These are phyloP conservation scores for Candida fluviatilis DNA, from an alignment of 805 yeast species.

Conservation along the genomic window DNA sequence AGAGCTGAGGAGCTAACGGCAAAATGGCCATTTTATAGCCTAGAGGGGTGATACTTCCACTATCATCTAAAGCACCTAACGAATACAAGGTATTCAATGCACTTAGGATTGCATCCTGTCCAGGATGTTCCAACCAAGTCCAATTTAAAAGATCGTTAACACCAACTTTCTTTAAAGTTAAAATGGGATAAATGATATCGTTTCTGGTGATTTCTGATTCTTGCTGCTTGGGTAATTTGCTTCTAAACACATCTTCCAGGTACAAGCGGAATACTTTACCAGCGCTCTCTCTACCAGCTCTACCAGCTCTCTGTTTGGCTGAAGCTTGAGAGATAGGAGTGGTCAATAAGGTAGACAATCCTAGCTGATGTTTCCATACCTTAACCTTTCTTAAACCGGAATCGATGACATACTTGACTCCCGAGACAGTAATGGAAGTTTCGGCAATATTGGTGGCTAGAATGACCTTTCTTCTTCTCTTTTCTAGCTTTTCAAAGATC, in stretches of 20 bases:
- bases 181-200: constrained; percentile 78
- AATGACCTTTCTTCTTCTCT: constrained; percentile 77
- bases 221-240: constrained; percentile 64
- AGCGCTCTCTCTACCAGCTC: constrained; percentile 95
- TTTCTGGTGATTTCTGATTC: constrained; percentile 91
- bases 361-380: constrained; percentile 91
- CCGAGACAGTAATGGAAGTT: constrained; percentile 94
- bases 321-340: constrained; percentile 92
- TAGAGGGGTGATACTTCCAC: constrained; percentile 69
- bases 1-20: constrained; percentile 89
- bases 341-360: constrained; percentile 86
- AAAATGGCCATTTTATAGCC: constrained; percentile 86
- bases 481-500: constrained; percentile 65
- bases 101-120: constrained; percentile 65
- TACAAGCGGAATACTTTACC: constrained; percentile 88
- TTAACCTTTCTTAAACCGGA: constrained; percentile 90
- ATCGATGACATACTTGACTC: constrained; percentile 89
- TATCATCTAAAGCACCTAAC: constrained; percentile 71
- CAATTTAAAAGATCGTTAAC: constrained; percentile 81
- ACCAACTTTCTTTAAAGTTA: constrained; percentile 79
- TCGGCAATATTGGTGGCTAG: constrained; percentile 96
- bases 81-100: constrained; percentile 78
- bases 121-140: constrained; percentile 93
- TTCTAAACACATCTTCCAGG: constrained; percentile 63
- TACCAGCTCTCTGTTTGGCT: constrained; percentile 92